Evolutionary conservation across 2,329 filamentous ascomycete genomes (phyloP).

Genomic region (Calonectria leucothoes): DNA sequence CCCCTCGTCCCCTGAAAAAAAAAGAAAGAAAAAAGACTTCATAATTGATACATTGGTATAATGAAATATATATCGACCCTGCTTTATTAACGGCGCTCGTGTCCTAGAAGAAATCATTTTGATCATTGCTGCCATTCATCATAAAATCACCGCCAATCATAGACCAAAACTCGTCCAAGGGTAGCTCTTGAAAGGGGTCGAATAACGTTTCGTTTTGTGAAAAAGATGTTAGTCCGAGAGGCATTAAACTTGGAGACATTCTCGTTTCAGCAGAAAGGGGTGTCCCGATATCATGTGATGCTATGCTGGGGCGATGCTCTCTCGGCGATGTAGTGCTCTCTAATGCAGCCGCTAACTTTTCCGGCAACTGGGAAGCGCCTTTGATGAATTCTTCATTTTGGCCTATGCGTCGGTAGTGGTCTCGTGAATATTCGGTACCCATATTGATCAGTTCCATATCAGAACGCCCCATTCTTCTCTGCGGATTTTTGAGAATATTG

Average conservation of each 20-base stretch:
- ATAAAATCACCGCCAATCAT: conserved; percentile 36
- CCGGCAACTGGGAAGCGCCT: conserved; percentile 25
- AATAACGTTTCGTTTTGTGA: conserved; percentile 33
- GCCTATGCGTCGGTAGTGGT: conserved; percentile 25
- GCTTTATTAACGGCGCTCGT: neutral
- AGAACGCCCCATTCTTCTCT: conserved; percentile 37
- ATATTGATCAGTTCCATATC: conserved; percentile 34
- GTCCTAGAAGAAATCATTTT: conserved; percentile 3
- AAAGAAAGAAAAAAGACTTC: neutral
- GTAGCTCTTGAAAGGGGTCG: conserved; percentile 38
- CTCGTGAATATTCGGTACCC: conserved; percentile 27
- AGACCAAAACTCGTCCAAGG: conserved; percentile 39
- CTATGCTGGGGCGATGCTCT: conserved; percentile 16
- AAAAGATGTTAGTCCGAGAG: conserved; percentile 12
- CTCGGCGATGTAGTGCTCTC: conserved; percentile 7
- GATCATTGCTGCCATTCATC: conserved; percentile 3
- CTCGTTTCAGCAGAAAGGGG: neutral
- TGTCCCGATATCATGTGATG: conserved; percentile 10
- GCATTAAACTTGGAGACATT: conserved; percentile 18
- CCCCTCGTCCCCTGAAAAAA: too few species aligned
- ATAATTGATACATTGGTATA: neutral
- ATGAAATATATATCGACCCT: neutral
- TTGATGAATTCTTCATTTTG: conserved; percentile 31
- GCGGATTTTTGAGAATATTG: conserved; percentile 36
- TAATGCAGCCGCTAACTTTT: conserved; percentile 31